Percentiles rank a stretch among this genome's conserved stretches.
These are phyloP conservation scores for Aspergillus oerlinghausenensis DNA, from an alignment of 2,329 filamentous ascomycete genomes.

Conservation along the genomic window DNA sequence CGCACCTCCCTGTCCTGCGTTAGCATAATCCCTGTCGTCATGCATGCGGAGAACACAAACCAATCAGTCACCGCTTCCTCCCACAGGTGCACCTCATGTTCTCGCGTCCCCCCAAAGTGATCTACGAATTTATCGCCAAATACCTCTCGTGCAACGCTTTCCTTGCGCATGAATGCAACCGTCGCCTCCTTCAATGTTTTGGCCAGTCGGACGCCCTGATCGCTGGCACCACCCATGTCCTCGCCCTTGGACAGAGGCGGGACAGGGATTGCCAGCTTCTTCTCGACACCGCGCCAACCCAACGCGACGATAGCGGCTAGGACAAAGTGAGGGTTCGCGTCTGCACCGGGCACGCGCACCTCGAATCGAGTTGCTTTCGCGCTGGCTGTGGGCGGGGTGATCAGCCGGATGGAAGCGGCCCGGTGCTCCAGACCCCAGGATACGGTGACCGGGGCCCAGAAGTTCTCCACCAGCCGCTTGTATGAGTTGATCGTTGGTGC, in stretches of 20 bases:
- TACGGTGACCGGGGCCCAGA: conserved; percentile 97
- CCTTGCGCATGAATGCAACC: conserved; percentile 67
- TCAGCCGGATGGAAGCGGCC: conserved; percentile 83
- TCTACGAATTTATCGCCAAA: conserved; percentile 95
- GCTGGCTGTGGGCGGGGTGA: conserved; percentile 80
- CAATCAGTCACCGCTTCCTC: conserved; percentile 97
- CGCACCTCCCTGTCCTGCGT: conserved; percentile 60
- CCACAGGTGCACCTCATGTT: conserved; percentile 87
- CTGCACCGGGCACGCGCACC: conserved; percentile 87
- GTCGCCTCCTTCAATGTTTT: conserved; percentile 84
- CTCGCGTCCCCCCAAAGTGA: conserved; percentile 85
- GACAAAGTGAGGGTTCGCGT: conserved; percentile 84
- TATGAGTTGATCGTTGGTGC: conserved; percentile 97
- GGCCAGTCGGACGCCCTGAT: conserved; percentile 72
- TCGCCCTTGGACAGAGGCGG: conserved; percentile 82
- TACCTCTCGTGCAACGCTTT: conserved; percentile 85
- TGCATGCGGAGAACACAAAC: conserved; percentile 50
- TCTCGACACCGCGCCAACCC: conserved; percentile 87
- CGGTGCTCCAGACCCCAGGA: conserved; percentile 97
- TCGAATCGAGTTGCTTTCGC: conserved; percentile 87
- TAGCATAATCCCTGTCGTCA: conserved; percentile 10
- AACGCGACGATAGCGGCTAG: conserved; percentile 81
- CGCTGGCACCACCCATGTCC: conserved; percentile 67
- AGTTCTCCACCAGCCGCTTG: conserved; percentile 96
- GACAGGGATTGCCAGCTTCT: conserved; percentile 77